Evolutionary conservation across 257 asterid genomes (phyloP), one percentile per base, ranked within the genome.

Genomic region (Cordia subcordata): DNA sequence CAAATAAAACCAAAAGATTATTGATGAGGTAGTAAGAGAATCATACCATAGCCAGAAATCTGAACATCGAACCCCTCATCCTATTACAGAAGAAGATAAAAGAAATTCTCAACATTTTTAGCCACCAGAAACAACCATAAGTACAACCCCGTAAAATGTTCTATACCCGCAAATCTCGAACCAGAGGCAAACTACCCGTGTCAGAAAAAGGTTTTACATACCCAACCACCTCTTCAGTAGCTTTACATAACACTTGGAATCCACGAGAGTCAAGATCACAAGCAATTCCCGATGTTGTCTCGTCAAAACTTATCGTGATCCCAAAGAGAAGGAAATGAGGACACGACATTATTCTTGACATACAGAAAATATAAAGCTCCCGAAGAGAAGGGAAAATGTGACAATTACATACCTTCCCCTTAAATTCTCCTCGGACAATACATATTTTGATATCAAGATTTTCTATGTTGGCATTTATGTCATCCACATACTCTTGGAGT

Each of bases 11-110:
- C 6, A 27, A 27, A 6, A 27, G 35, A 27, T 27, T 1, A 27
- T 27, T 27, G 4, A 27, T 11, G 6, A 27, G 6, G 4, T 27
- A 27, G 3, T 6, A 27, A 61, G 67, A 55, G 63, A 37, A 64
- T 33, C 66, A 52, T 82, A 92, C 98, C 98, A 23, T 92, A 88
- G 77, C 98, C 98, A 52, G 81, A 63, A 69, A 96, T 88, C 65
- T 92, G 98, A 63, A 88, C 98, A 63, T 92, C 96, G 27, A 88
- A 92, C 51, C 96, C 98, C 68, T 92, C 96, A n/a, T 92, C 95
- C 98, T 92, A 73, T 67, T 67, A 58, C 18, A 39, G 50, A 52
- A 60, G 40, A 46, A 37, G 38, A 60, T 33, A 57, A 49, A 27
- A 49, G 35, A 27, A 6, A 23, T 61, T 35, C 49, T 18, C 6